phyloP scores from a whole-genome alignment of 495 filamentous ascomycete genomes.

The Penicillium pulvis region DNA sequence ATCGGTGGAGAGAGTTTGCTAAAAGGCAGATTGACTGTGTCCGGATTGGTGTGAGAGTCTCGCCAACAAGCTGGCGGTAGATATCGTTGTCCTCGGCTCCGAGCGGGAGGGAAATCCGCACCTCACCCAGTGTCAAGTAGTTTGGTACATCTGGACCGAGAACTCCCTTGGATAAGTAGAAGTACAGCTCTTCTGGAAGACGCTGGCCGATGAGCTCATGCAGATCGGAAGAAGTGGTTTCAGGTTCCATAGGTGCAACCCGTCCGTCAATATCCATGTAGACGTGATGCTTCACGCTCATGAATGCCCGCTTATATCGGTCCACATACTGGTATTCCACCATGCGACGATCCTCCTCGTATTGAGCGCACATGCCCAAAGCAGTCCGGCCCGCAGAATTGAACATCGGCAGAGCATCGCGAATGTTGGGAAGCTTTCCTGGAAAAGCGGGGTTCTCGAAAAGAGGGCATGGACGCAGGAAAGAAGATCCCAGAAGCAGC shows the following conservation, averaged over 20 bases:
- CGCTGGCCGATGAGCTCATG: slow-evolving; percentile 88
- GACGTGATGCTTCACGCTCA: slow-evolving; percentile 85
- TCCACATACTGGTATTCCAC: slow-evolving; percentile 77
- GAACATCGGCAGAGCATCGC: slow-evolving; percentile 71
- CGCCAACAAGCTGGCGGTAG: slow-evolving; percentile 76
- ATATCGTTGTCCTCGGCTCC: slow-evolving; percentile 79
- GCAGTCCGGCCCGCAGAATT: slow-evolving; percentile 64
- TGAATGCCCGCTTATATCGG: slow-evolving; percentile 78
- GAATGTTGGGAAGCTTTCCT: slow-evolving; percentile 53
- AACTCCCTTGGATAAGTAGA: slow-evolving; percentile 83
- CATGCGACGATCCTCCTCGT: slow-evolving; percentile 68
- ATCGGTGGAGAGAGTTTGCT: slow-evolving; percentile 75
- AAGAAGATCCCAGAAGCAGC: slow-evolving; percentile 80
- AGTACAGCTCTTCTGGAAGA: slow-evolving; percentile 87
- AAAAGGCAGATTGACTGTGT: slow-evolving; percentile 74
- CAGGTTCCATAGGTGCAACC: slow-evolving; percentile 69
- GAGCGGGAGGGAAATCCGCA: slow-evolving; percentile 73
- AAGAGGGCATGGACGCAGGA: slow-evolving; percentile 75
- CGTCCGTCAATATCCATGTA: slow-evolving; percentile 74
- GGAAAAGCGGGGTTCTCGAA: slow-evolving; percentile 59
- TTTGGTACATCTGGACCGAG: slow-evolving; percentile 78
- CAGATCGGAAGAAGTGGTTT: slow-evolving; percentile 72
- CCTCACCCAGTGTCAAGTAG: slow-evolving; percentile 75
- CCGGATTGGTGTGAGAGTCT: slow-evolving; percentile 69
- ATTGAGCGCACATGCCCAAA: slow-evolving; percentile 64